phyloP scores from a whole-genome alignment of 2,329 filamentous ascomycete species.

The Alternaria sp. region DNA sequence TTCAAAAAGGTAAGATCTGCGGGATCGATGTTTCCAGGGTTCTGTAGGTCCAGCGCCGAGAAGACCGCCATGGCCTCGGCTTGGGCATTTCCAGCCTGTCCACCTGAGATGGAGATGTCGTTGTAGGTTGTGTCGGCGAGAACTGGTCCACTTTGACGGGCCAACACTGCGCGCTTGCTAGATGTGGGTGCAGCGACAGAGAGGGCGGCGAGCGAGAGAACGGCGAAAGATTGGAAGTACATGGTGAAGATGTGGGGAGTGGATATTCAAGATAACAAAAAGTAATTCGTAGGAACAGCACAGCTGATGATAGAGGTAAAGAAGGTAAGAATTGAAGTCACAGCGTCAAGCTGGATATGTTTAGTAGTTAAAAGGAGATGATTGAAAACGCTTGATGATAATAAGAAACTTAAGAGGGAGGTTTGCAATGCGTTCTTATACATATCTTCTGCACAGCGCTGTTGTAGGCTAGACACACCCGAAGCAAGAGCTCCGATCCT shows the following conservation, averaged over 20 bases:
- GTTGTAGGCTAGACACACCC: conserved; percentile 1
- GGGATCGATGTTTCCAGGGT: conserved; percentile 58
- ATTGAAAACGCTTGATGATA: conserved; percentile 31
- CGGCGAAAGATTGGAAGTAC: conserved; percentile 38
- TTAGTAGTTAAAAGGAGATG: conserved; percentile 13
- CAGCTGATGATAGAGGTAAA: conserved; percentile 31
- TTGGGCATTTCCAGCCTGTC: conserved; percentile 62
- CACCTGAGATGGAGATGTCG: conserved; percentile 61
- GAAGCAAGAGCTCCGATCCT: conserved; percentile 9
- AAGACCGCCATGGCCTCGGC: conserved; percentile 64
- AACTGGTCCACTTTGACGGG: conserved; percentile 32
- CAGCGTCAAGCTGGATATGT: conserved; percentile 43
- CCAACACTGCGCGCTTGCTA: conserved; percentile 27
- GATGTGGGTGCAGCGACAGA: conserved; percentile 35
- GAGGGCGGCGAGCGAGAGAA: conserved; percentile 40
- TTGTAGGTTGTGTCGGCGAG: conserved; percentile 44
- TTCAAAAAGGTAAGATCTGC: conserved; percentile 62
- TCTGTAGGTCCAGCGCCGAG: conserved; percentile 58
- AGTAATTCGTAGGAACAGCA: conserved; percentile 29
- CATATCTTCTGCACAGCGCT: not conserved
- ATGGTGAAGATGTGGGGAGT: conserved; percentile 27
- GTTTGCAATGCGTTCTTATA: conserved; percentile 21
- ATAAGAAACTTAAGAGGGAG: conserved; percentile 25
- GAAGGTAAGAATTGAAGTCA: conserved; percentile 20
- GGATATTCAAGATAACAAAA: not conserved